Evolutionary conservation across 1,284 basidiomycete genomes (phyloP).

Genomic region (Ustilago trichophora): DNA sequence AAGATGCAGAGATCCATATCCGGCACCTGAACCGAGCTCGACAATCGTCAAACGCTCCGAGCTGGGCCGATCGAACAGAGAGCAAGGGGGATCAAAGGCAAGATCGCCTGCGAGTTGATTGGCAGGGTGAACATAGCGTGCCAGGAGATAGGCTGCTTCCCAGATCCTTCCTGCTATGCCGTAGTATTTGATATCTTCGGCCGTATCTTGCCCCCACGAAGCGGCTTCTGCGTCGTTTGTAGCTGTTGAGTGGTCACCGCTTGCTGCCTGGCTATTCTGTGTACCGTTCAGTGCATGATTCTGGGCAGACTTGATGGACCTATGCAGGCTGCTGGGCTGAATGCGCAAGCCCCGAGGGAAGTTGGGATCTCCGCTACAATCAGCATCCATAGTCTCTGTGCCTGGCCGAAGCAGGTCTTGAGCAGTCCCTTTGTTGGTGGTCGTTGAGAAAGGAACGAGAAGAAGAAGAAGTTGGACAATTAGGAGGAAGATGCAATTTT

Average conservation of each 20-base stretch:
- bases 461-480: too few relatives aligned
- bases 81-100: conserved; percentile 58
- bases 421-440: too few relatives aligned
- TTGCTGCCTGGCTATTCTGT: too few relatives aligned
- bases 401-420: conserved; percentile 9
- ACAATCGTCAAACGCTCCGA: conserved; percentile 28
- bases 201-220: conserved; percentile 52
- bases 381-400: conserved; percentile 9
- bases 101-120: not conserved
- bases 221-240: conserved; percentile 2
- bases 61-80: conserved; percentile 22
- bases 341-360: conserved; percentile 55
- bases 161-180: conserved; percentile 65
- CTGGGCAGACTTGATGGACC: not conserved
- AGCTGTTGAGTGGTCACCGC: not conserved
- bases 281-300: too few relatives aligned
- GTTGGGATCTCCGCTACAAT: conserved; percentile 50
- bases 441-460: too few relatives aligned
- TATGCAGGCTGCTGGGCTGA: conserved; percentile 42
- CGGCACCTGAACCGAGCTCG: conserved; percentile 63
- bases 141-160: conserved; percentile 61
- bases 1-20: conserved; percentile 60
- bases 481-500: too few relatives aligned
- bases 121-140: conserved; percentile 45
- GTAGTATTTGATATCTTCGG: conserved; percentile 56